Conservation (phyloP, 2,329 filamentous ascomycete genomes). For the Pseudodiploospora longispora region DNA sequence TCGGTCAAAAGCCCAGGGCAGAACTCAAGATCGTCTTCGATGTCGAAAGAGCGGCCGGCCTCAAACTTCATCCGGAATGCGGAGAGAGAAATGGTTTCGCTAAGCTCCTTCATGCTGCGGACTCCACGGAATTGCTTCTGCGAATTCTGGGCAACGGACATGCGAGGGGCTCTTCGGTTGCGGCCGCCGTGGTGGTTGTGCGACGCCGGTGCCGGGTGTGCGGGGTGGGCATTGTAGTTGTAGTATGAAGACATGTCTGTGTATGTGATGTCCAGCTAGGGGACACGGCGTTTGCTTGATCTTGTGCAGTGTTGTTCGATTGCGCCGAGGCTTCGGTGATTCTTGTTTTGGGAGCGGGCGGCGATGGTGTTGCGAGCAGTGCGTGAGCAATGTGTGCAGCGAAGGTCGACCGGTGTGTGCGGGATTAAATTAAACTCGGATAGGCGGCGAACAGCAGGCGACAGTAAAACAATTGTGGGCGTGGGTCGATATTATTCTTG, state of each 20-base stretch:
- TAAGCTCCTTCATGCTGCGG: constrained; percentile 77
- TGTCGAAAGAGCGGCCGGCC: constrained; percentile 84
- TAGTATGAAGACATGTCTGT: constrained; percentile 55
- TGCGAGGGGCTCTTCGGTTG: constrained; percentile 73
- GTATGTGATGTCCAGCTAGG: constrained; percentile 9
- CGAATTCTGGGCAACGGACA: constrained; percentile 71
- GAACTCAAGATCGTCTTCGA: constrained; percentile 94
- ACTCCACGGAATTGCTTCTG: constrained; percentile 83
- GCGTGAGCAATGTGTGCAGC: not conserved
- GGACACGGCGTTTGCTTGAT: not conserved
- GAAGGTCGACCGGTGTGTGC: constrained; percentile 7
- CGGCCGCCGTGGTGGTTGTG: constrained; percentile 71
- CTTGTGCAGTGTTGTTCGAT: no score
- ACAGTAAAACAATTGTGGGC: no score
- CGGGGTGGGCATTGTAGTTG: constrained; percentile 52
- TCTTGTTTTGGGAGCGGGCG: no score
- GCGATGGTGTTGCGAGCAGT: not conserved
- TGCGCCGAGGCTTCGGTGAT: no score
- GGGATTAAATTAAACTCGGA: constrained; percentile 18
- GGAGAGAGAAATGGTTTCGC: constrained; percentile 66
- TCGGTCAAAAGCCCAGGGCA: constrained; percentile 89
- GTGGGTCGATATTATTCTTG: no score
- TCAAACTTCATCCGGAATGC: constrained; percentile 85
- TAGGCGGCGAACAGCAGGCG: no score
- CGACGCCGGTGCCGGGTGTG: constrained; percentile 50